These are phyloP conservation scores for Styphnolobium japonicum DNA, from an alignment of 306 rosid genomes.

Conservation along the genomic window DNA sequence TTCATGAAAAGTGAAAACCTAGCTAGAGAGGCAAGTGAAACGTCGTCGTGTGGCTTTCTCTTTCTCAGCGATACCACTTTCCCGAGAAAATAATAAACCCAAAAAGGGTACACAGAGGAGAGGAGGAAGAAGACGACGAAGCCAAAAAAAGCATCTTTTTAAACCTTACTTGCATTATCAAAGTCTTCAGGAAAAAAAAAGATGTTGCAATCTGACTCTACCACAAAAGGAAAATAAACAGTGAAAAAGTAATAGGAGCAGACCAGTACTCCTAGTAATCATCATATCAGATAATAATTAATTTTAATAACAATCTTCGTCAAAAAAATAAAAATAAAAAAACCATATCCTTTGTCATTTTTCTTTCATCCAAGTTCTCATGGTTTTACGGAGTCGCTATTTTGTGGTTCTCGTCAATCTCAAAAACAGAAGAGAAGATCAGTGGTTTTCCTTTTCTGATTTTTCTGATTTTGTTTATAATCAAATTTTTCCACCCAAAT, in stretches of 20 bases:
- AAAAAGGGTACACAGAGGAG: not conserved
- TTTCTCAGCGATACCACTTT: slow-evolving; percentile 1
- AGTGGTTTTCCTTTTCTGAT: not conserved
- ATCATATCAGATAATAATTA: not conserved
- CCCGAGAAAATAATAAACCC: slow-evolving; percentile 17
- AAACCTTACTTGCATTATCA: slow-evolving; percentile 4
- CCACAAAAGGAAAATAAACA: slow-evolving; percentile 22
- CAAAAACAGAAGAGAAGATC: not conserved
- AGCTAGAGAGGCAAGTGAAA: not conserved
- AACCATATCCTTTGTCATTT: too few relatives aligned
- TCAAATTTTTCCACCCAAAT: not conserved
- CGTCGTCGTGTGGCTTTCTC: not conserved
- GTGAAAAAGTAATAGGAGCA: not conserved
- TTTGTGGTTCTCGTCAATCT: not conserved
- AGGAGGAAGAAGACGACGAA: not conserved
- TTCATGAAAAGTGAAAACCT: not conserved
- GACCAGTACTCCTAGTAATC: not conserved
- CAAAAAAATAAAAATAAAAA: too few relatives aligned
- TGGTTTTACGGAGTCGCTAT: not conserved
- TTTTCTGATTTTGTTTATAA: not conserved
- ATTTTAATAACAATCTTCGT: not conserved
- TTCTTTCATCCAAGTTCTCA: too few relatives aligned
- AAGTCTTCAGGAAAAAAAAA: slow-evolving; percentile 10
- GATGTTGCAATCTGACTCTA: slow-evolving; percentile 22
- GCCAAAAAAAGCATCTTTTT: not conserved